phyloP scores from a whole-genome alignment of 257 asterid species.

The Solanum tacnaense region DNA sequence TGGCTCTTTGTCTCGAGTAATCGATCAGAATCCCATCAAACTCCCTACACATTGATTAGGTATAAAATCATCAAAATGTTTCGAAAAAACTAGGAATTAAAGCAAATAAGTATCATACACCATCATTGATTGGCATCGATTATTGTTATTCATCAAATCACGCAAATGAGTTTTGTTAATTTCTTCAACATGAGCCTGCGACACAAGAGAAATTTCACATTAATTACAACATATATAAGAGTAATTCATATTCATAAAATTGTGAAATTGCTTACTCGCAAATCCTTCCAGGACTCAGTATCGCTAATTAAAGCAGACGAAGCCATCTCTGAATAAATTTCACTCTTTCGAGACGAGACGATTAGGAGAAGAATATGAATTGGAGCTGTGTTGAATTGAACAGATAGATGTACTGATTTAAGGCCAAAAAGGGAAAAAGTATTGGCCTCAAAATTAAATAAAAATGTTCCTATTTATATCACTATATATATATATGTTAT shows the following conservation, averaged over 20 bases:
- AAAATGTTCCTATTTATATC: too few relatives aligned
- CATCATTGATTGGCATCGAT: conserved; percentile 82
- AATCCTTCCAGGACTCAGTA: conserved; percentile 71
- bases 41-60: conserved; percentile 37
- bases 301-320: conserved; percentile 58
- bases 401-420: background rate
- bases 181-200: conserved; percentile 74
- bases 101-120: conserved; percentile 38
- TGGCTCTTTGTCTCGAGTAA: conserved; percentile 81
- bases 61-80: background rate
- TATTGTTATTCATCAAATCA: conserved; percentile 57
- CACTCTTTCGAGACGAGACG: background rate
- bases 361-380: background rate
- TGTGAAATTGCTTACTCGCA: conserved; percentile 37
- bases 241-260: background rate
- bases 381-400: background rate
- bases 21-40: conserved; percentile 73
- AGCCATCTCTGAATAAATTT: conserved; percentile 36
- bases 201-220: background rate
- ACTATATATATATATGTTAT: too few relatives aligned
- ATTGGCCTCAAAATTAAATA: background rate
- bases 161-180: conserved; percentile 83
- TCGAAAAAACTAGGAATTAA: background rate
- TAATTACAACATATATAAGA: background rate
- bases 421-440: background rate